Conservation (phyloP, 1,284 basidiomycete species). For the Malassezia furfur region DNA sequence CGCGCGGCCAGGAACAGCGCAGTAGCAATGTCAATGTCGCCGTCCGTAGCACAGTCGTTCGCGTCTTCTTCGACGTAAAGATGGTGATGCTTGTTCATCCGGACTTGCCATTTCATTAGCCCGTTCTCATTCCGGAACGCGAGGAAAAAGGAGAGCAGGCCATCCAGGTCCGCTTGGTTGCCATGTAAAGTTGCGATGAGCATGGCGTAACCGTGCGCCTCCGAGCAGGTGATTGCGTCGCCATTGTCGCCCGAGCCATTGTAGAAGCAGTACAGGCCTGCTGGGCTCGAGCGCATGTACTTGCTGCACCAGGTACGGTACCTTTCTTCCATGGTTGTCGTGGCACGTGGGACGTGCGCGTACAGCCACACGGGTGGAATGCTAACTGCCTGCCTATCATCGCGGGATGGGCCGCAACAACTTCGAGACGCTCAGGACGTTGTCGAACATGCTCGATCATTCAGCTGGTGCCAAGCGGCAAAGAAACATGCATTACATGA, state of each 20-base stretch:
- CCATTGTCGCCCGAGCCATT: slow-evolving; percentile 33
- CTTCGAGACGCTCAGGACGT: too few relatives aligned
- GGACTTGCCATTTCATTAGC: slow-evolving; percentile 42
- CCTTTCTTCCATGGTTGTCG: slow-evolving; percentile 5
- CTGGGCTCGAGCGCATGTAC: slow-evolving; percentile 14
- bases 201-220: slow-evolving; percentile 42
- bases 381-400: too few relatives aligned
- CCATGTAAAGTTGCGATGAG: slow-evolving; percentile 32
- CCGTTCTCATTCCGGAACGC: slow-evolving; percentile 28
- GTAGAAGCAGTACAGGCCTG: slow-evolving; percentile 36
- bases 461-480: too few relatives aligned
- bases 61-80: slow-evolving; percentile 34
- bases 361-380: too few relatives aligned
- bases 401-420: too few relatives aligned
- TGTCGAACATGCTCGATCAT: too few relatives aligned
- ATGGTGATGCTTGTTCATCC: slow-evolving; percentile 12
- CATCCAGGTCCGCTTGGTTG: slow-evolving; percentile 30
- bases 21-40: slow-evolving; percentile 39
- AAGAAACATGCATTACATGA: slow-evolving; percentile 19
- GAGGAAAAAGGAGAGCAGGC: slow-evolving; percentile 30
- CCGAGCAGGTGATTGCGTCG: slow-evolving; percentile 40
- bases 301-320: slow-evolving; percentile 14
- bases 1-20: slow-evolving; percentile 26
- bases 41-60: slow-evolving; percentile 31
- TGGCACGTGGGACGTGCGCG: background rate